Conservation (phyloP, 306 rosid species). For the Quercus parvula region DNA sequence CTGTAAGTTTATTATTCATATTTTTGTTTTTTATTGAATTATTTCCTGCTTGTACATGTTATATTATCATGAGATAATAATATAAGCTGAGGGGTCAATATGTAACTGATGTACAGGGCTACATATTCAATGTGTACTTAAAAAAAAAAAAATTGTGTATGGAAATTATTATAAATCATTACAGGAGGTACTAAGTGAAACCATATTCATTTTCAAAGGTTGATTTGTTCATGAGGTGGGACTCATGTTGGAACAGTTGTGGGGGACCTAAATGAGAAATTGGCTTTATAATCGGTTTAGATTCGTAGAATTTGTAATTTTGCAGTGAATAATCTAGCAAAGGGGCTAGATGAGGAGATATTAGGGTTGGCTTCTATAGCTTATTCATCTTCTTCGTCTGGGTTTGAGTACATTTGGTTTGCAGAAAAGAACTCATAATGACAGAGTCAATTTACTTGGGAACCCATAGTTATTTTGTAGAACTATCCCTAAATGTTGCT, state of each 20-base stretch:
- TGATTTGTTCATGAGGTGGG: neutral
- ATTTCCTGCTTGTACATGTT: neutral
- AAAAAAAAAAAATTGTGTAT: neutral
- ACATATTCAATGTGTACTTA: neutral
- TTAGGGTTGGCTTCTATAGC: neutral
- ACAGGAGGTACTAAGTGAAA: neutral
- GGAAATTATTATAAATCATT: neutral
- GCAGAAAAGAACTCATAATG: neutral
- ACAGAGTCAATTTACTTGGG: neutral
- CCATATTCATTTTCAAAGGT: neutral
- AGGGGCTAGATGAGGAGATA: neutral
- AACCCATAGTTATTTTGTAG: neutral
- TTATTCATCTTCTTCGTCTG: neutral
- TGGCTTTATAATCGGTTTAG: neutral
- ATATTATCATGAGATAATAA: neutral
- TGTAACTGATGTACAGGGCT: neutral
- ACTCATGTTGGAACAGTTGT: neutral
- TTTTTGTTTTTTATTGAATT: constrained; percentile 9
- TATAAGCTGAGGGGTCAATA: neutral
- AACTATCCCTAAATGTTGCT: neutral
- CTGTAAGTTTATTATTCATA: constrained; percentile 51
- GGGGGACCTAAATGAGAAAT: neutral
- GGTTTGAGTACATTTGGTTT: neutral
- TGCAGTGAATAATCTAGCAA: neutral
- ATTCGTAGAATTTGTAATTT: neutral